Conservation (phyloP, 1,284 basidiomycete species). For the Apiotrichum montevideense region DNA sequence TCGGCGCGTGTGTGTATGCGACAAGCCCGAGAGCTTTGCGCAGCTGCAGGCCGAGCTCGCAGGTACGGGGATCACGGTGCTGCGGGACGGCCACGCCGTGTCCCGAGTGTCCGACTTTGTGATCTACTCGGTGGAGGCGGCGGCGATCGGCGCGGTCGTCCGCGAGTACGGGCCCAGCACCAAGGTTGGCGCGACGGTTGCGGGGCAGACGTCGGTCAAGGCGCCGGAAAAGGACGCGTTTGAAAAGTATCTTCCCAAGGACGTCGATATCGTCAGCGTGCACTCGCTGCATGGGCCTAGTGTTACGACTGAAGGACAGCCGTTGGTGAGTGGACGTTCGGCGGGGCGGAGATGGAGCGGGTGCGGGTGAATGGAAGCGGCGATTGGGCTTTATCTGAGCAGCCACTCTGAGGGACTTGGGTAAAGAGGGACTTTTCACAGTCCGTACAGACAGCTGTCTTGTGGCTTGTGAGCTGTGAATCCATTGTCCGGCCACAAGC, state of each 20-base stretch:
- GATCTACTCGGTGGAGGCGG: conserved; percentile 91
- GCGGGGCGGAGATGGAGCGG: no score
- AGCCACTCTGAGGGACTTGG: no score
- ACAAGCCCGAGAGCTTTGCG: conserved; percentile 71
- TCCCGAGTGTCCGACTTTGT: conserved; percentile 79
- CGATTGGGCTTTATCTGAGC: no score
- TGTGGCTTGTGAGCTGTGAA: no score
- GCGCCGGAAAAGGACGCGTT: conserved; percentile 88
- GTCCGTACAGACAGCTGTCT: no score
- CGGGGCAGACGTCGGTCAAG: conserved; percentile 95
- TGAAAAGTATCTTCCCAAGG: conserved; percentile 76
- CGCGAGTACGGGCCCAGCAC: conserved; percentile 87
- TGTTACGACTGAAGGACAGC: conserved; percentile 85
- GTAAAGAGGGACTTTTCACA: no score
- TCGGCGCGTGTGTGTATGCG: conserved; percentile 82
- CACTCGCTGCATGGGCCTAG: conserved; percentile 93
- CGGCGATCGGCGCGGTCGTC: conserved; percentile 77
- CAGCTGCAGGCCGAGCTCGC: conserved; percentile 58
- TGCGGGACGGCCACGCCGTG: conserved; percentile 74
- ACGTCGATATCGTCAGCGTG: conserved; percentile 83
- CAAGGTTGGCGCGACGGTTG: conserved; percentile 84
- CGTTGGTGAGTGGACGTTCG: conserved; percentile 59
- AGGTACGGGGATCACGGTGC: conserved; percentile 57
- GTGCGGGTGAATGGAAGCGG: no score
- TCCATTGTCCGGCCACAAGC: no score